These are phyloP conservation scores for Tricholoma bakamatsutake DNA, from an alignment of 768 basidiomycete species.

Conservation along the genomic window DNA sequence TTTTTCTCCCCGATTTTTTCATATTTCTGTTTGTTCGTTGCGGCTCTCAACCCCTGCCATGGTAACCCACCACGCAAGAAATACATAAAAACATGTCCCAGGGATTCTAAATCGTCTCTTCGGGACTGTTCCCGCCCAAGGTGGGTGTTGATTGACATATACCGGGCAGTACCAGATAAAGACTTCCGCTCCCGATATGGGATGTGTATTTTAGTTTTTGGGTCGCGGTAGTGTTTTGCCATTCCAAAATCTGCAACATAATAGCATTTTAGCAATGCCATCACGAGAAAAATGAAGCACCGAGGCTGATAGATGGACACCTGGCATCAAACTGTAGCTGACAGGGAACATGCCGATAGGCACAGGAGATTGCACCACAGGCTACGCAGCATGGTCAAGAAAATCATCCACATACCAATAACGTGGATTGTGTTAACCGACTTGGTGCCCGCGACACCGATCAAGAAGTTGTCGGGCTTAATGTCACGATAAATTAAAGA, in stretches of 20 bases:
- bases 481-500: constrained; percentile 98
- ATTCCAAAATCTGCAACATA: constrained; percentile 81
- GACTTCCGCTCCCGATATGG: constrained; percentile 99
- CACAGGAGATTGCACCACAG: neutral
- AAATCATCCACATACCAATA: constrained; percentile 53
- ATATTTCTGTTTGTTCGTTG: constrained; percentile 99
- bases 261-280: constrained; percentile 5
- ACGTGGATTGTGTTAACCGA: constrained; percentile 84
- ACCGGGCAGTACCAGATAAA: constrained; percentile 92
- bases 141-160: constrained; percentile 99
- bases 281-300: neutral
- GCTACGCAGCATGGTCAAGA: neutral
- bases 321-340: neutral
- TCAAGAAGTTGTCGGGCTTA: constrained; percentile 98
- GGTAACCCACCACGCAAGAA: constrained; percentile 94
- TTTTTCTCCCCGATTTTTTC: constrained; percentile 99
- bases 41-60: constrained; percentile 96
- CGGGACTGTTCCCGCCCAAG: constrained; percentile 92
- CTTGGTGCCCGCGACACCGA: constrained; percentile 90
- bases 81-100: constrained; percentile 99
- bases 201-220: constrained; percentile 95
- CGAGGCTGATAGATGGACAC: neutral
- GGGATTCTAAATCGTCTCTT: constrained; percentile 92
- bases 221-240: constrained; percentile 99
- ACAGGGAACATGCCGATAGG: neutral